Conservation (phyloP, 202 grass and related monocot genomes). For the Musa balbisiana region DNA sequence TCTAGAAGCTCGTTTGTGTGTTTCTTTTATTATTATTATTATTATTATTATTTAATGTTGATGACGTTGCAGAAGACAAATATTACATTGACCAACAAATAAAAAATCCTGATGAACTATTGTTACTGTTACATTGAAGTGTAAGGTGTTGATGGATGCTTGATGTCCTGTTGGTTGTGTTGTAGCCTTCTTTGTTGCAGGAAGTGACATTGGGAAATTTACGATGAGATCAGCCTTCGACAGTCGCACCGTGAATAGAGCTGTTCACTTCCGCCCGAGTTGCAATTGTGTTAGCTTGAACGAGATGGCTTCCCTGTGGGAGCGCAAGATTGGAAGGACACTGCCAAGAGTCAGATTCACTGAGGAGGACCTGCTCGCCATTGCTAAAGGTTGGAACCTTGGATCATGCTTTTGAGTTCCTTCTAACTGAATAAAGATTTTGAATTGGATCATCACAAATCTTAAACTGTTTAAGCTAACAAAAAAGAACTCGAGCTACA, state of each 20-base stretch:
- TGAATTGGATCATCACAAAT: too few relatives aligned
- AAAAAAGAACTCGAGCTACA: too few relatives aligned
- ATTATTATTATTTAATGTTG: too few relatives aligned
- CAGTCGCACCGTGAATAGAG: constrained; percentile 44
- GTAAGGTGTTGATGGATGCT: too few relatives aligned
- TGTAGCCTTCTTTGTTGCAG: constrained; percentile 62
- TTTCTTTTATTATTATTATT: neutral
- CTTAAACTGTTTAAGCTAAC: too few relatives aligned
- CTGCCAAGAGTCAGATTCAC: constrained; percentile 40
- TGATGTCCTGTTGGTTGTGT: neutral
- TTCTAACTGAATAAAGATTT: constrained; percentile 13
- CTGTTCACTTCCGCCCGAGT: constrained; percentile 51
- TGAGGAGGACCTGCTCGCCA: constrained; percentile 44
- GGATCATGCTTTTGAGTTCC: neutral
- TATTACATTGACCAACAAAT: too few relatives aligned
- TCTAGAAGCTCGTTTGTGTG: neutral
- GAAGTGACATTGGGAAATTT: constrained; percentile 63
- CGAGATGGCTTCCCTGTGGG: constrained; percentile 70
- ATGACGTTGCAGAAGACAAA: too few relatives aligned
- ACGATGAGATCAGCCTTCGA: constrained; percentile 58
- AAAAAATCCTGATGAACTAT: too few relatives aligned
- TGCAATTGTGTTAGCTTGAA: constrained; percentile 55
- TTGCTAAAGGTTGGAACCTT: constrained; percentile 42
- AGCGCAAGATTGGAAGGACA: constrained; percentile 54
- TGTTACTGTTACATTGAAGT: too few relatives aligned